These are phyloP conservation scores for Neurospora sp. DNA, from an alignment of 495 filamentous ascomycete species.

Conservation along the genomic window DNA sequence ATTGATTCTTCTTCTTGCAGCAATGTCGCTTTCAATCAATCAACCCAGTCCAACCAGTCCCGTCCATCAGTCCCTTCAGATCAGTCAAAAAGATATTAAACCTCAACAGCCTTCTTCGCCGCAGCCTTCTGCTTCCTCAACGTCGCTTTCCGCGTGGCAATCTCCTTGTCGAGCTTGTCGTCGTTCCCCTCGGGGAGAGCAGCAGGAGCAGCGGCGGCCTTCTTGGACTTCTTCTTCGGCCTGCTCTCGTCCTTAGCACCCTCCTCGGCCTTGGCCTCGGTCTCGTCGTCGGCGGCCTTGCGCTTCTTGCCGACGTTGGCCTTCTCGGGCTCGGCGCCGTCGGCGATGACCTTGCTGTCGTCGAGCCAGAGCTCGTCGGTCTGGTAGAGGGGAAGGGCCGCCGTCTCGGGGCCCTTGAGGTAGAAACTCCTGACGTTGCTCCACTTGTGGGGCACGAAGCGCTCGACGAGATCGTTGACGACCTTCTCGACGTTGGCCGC, in stretches of 20 bases:
- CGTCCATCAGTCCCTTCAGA: background rate
- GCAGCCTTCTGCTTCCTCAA: constrained; percentile 51
- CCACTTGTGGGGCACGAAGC: constrained; percentile 76
- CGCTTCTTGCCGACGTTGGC: constrained; percentile 60
- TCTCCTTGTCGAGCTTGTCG: constrained; percentile 47
- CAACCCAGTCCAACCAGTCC: background rate
- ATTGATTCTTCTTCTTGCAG: background rate
- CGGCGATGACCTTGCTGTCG: constrained; percentile 62
- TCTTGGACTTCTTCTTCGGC: constrained; percentile 44
- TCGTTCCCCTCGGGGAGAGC: constrained; percentile 36
- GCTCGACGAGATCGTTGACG: constrained; percentile 55
- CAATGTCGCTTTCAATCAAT: constrained; percentile 4
- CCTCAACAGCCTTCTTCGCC: constrained; percentile 33
- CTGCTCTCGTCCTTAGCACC: constrained; percentile 27
- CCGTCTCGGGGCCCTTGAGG: constrained; percentile 79
- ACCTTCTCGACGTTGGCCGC: constrained; percentile 70
- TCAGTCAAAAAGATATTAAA: constrained; percentile 4
- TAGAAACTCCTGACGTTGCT: constrained; percentile 71
- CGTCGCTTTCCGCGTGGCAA: constrained; percentile 49
- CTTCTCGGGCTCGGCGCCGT: constrained; percentile 46
- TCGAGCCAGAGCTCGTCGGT: constrained; percentile 83
- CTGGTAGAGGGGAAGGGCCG: constrained; percentile 83
- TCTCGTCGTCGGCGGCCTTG: constrained; percentile 35
- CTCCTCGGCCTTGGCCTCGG: constrained; percentile 37
- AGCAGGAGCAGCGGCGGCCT: constrained; percentile 17